Conservation (phyloP, 345 rosid species). For the Hypericum androsaemum region DNA sequence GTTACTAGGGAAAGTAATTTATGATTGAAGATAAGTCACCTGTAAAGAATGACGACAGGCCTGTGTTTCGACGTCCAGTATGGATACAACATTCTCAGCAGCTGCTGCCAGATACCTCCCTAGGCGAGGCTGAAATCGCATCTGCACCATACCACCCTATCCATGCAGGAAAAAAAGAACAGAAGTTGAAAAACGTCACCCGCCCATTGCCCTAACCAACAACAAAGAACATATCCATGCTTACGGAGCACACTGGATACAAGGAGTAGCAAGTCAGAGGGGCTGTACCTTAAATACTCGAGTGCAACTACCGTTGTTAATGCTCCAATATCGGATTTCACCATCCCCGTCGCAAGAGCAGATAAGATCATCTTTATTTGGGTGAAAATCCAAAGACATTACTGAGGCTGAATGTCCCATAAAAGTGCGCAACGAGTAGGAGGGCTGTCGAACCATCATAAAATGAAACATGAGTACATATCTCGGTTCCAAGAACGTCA, state of each 20-base stretch:
- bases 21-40: constrained; percentile 40
- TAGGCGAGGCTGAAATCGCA: constrained; percentile 85
- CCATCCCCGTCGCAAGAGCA: constrained; percentile 91
- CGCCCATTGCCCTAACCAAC: not conserved
- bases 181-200: not conserved
- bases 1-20: not conserved
- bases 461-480: not conserved
- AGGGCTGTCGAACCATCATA: constrained; percentile 49
- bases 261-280: not conserved
- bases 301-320: constrained; percentile 65
- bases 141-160: constrained; percentile 74
- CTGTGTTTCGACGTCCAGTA: constrained; percentile 83
- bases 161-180: constrained; percentile 6
- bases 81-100: constrained; percentile 66
- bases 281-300: constrained; percentile 68
- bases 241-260: not conserved
- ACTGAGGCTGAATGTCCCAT: constrained; percentile 69
- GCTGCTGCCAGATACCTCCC: constrained; percentile 95
- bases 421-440: constrained; percentile 72
- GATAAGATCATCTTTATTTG: constrained; percentile 76
- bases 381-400: constrained; percentile 86
- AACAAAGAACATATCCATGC: not conserved
- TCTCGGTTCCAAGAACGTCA: too few species aligned
- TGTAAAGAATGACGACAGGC: constrained; percentile 57
- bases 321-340: constrained; percentile 91